Evolutionary conservation across 345 rosid genomes (phyloP).

Genomic region (Conringia planisiliqua): DNA sequence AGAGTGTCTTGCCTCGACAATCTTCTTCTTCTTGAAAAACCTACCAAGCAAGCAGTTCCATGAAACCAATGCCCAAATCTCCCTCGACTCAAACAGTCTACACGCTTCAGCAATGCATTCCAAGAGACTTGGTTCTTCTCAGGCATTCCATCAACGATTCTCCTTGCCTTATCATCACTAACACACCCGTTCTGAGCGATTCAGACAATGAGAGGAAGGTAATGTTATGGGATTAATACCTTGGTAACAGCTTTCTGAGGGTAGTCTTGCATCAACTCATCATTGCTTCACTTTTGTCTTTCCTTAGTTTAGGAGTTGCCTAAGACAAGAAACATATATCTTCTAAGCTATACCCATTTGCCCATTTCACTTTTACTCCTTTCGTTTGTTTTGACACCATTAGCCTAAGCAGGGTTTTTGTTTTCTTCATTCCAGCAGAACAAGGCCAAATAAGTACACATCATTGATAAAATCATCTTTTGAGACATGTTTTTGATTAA

Average conservation of each 20-base stretch:
- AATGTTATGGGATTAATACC: constrained; percentile 34
- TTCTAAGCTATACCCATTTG: no score
- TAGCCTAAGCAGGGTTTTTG: no score
- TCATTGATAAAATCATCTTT: constrained; percentile 23
- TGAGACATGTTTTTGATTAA: no score
- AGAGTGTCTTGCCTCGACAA: constrained; percentile 45
- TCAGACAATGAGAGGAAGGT: constrained; percentile 39
- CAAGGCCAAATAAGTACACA: constrained; percentile 79
- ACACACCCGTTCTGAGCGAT: constrained; percentile 51
- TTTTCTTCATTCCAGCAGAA: constrained; percentile 45
- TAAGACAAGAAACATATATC: constrained; percentile 40
- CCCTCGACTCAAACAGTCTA: constrained; percentile 41
- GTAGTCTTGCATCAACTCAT: constrained; percentile 64
- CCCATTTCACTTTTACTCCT: no score
- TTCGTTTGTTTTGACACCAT: no score
- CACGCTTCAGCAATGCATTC: constrained; percentile 64
- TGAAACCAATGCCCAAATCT: constrained; percentile 54
- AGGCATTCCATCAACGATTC: constrained; percentile 52
- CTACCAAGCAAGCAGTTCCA: constrained; percentile 74
- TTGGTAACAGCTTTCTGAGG: constrained; percentile 77
- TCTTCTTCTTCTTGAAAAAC: constrained; percentile 47
- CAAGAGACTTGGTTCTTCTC: constrained; percentile 51
- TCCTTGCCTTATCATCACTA: constrained; percentile 44
- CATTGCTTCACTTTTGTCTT: constrained; percentile 72
- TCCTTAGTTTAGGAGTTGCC: constrained; percentile 82